Evolutionary conservation across 192 early-diverging fungal species (phyloP).

Genomic region (Umbelopsis vinacea): DNA sequence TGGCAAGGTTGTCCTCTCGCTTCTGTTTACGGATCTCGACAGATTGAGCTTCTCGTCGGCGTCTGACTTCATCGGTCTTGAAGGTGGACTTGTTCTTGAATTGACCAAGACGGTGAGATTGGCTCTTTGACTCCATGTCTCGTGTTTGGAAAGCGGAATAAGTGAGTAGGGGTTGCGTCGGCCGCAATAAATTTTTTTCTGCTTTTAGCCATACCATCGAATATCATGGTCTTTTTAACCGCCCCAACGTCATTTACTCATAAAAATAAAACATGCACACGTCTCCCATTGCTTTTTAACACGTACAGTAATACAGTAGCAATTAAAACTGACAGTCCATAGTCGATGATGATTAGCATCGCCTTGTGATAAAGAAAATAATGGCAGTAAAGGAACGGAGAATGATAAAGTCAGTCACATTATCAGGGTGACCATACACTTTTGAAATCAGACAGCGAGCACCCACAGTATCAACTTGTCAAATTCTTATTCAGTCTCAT

Average conservation of each 20-base stretch:
- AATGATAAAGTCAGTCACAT: no score
- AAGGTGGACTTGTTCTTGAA: slow-evolving; percentile 74
- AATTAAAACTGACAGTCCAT: not conserved
- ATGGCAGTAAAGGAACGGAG: no score
- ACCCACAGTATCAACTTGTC: no score
- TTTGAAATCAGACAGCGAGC: no score
- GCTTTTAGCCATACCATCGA: no score
- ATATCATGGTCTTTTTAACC: not conserved
- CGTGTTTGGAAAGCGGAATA: slow-evolving; percentile 9
- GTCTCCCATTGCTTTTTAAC: no score
- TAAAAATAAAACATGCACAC: not conserved
- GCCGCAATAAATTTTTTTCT: not conserved
- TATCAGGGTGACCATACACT: no score
- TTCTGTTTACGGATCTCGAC: slow-evolving; percentile 55
- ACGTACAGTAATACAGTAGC: not conserved
- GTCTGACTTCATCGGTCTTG: slow-evolving; percentile 48
- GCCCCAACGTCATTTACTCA: not conserved
- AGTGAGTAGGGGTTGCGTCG: not conserved
- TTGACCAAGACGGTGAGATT: slow-evolving; percentile 25
- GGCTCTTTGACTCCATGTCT: slow-evolving; percentile 23
- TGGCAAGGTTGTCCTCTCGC: slow-evolving; percentile 50
- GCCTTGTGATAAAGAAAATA: no score
- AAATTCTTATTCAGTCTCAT: no score
- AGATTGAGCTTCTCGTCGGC: slow-evolving; percentile 47
- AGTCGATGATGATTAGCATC: no score